Conservation (phyloP, 2,329 filamentous ascomycete genomes). For the Ophiostoma quercus region DNA sequence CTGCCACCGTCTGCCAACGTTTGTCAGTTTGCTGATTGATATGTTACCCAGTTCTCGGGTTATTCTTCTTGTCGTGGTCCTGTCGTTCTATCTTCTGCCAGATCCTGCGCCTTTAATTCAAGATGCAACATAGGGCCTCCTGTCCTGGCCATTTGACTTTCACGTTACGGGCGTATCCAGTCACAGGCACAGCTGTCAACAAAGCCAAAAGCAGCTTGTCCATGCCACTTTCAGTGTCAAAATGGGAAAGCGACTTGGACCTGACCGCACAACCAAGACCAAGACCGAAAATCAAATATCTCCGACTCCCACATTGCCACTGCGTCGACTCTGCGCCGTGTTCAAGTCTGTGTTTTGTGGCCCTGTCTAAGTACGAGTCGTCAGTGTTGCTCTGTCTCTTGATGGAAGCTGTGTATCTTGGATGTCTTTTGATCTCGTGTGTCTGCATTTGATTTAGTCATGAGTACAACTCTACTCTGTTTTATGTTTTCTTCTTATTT, state of each 20-base stretch:
- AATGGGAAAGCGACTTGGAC: not conserved
- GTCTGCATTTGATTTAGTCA: not conserved
- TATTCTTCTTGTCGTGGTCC: not conserved
- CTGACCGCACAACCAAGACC: not conserved
- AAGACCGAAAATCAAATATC: not conserved
- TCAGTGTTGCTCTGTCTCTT: not conserved
- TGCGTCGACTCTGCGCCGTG: not conserved
- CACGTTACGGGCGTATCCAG: not conserved
- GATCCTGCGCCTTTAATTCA: not conserved
- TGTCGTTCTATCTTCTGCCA: not conserved
- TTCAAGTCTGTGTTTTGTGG: conserved; percentile 5
- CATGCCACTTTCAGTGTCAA: not conserved
- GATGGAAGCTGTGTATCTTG: not conserved
- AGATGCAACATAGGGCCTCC: not conserved
- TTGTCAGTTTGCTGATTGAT: not conserved
- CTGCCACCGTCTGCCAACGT: not conserved
- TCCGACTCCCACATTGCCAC: not conserved
- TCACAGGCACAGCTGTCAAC: not conserved
- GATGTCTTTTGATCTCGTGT: not conserved
- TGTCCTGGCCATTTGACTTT: not conserved
- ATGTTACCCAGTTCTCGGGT: not conserved
- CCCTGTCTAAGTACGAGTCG: not conserved
- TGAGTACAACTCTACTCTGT: not conserved
- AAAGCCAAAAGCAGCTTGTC: not conserved
- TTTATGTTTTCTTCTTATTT: not conserved